Base-by-base conservation (phyloP, 176 grass and related monocot species). In the Triticum urartu region DNA sequence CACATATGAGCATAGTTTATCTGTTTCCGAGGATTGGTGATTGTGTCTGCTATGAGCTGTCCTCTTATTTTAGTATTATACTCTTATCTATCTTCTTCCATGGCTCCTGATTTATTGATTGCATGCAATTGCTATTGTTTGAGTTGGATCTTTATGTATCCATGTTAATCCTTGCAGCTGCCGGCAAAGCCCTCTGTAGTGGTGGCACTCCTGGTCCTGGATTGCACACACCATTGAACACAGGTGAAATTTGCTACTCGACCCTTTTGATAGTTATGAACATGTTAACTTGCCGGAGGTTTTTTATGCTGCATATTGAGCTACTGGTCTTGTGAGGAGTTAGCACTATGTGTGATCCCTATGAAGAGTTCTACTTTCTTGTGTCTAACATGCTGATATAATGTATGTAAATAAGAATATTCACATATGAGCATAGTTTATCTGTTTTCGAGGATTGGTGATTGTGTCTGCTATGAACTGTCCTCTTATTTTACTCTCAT, bases 161-260 rank as follows among this genome's bases (percentile, higher is more conserved):
- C 52, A 36, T 62, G 24, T 77, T 83, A 40, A 38, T 72, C 54
- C 39, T 42, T 69, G 70, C 30, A 88, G 82, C 28, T 81, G 18
- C 21, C 76, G 17, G 5, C 85, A 80, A 91, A 82, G 33, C 70
- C 30, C 32, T 32, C 75, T 35, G 34, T 77, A 72, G 17, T 59
- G 82, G 70, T 56, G 70, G 36, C 42, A 64, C 24, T 78, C 39
- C 20, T 88, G 26, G 75, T 86, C 28, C 70, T 72, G 77, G 50
- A 75, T 32, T 76, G 56, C 42, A 78, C 71, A 76, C 36, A 78
- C 58, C 64, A 83, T 36, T 45, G 35, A n/a, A 68, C 6, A 61
- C 6, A 33, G n/a, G 45, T 84, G 36, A 68, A 87, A 67, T 91
- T 68, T 84, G 68, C 60, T 84, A 74, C 80, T 79, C 40, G 72